Conservation (phyloP, 2,329 filamentous ascomycete genomes). For the Sporothrix variecibatus region DNA sequence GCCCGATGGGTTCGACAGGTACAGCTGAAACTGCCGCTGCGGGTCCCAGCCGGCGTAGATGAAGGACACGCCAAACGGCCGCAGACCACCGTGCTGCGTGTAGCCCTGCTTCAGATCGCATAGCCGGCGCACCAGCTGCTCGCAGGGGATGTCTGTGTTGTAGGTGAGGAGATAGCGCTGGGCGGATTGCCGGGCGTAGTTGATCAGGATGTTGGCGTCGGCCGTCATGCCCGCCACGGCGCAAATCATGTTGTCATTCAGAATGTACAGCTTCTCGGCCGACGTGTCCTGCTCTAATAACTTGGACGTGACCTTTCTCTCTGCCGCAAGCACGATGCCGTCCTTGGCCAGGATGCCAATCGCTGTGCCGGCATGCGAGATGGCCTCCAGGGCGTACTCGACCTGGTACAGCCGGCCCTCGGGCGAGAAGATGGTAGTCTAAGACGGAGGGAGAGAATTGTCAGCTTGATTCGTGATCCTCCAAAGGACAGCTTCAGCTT, state of each 20-base stretch:
- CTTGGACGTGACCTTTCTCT: slow-evolving; percentile 99
- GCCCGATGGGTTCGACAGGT: slow-evolving; percentile 97
- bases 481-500: slow-evolving; percentile 13
- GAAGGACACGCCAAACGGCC: slow-evolving; percentile 97
- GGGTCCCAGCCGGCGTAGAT: slow-evolving; percentile 99
- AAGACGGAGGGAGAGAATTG: slow-evolving; percentile 21
- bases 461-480: background rate
- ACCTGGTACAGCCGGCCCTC: slow-evolving; percentile 98
- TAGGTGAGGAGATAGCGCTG: slow-evolving; percentile 98
- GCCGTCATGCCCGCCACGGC: slow-evolving; percentile 99
- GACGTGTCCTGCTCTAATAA: slow-evolving; percentile 98
- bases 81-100: slow-evolving; percentile 97
- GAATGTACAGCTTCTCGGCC: slow-evolving; percentile 98
- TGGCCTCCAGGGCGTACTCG: slow-evolving; percentile 98
- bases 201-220: slow-evolving; percentile 99
- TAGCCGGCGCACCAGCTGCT: slow-evolving; percentile 93
- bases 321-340: slow-evolving; percentile 95
- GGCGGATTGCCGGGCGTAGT: slow-evolving; percentile 95
- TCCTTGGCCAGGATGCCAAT: slow-evolving; percentile 96
- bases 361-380: slow-evolving; percentile 96
- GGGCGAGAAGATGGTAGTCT: slow-evolving; percentile 99
- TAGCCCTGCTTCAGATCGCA: slow-evolving; percentile 99
- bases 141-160: slow-evolving; percentile 99
- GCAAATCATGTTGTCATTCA: slow-evolving; percentile 99
- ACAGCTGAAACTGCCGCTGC: slow-evolving; percentile 95